Conservation (phyloP, 2,329 filamentous ascomycete species). For the Furcasterigmium sp. region DNA sequence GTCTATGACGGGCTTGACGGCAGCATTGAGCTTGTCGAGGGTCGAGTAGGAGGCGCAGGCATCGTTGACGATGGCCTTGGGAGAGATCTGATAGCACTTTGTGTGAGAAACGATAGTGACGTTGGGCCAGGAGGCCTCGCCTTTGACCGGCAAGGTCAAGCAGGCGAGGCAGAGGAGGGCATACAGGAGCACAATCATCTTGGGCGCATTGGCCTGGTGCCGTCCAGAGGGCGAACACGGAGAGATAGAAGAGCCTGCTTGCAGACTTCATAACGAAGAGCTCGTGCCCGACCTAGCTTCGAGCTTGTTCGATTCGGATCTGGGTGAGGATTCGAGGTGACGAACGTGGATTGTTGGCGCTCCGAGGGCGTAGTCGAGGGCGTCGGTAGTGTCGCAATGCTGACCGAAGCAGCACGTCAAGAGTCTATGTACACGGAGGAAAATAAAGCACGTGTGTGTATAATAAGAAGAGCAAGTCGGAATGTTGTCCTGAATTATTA, state of each 20-base stretch:
- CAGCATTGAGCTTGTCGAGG: slow-evolving; percentile 76
- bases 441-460: too few relatives aligned
- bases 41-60: slow-evolving; percentile 91
- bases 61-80: slow-evolving; percentile 83
- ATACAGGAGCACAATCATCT: slow-evolving; percentile 50
- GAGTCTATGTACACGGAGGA: too few relatives aligned
- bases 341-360: too few relatives aligned
- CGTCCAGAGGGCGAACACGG: slow-evolving; percentile 51
- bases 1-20: slow-evolving; percentile 70
- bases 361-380: too few relatives aligned
- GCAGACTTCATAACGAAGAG: slow-evolving; percentile 43
- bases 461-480: too few relatives aligned
- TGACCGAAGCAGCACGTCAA: too few relatives aligned
- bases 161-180: slow-evolving; percentile 13
- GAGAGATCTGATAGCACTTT: slow-evolving; percentile 64
- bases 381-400: too few relatives aligned
- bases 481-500: too few relatives aligned
- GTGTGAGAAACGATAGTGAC: slow-evolving; percentile 32
- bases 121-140: neutral
- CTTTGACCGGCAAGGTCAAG: slow-evolving; percentile 8
- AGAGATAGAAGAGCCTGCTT: slow-evolving; percentile 49
- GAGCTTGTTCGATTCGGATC: too few relatives aligned
- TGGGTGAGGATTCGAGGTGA: too few relatives aligned
- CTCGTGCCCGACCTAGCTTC: neutral
- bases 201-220: slow-evolving; percentile 40